Conservation (phyloP, 371 early-diverging fungal genomes). For the Mucor velutinosus region DNA sequence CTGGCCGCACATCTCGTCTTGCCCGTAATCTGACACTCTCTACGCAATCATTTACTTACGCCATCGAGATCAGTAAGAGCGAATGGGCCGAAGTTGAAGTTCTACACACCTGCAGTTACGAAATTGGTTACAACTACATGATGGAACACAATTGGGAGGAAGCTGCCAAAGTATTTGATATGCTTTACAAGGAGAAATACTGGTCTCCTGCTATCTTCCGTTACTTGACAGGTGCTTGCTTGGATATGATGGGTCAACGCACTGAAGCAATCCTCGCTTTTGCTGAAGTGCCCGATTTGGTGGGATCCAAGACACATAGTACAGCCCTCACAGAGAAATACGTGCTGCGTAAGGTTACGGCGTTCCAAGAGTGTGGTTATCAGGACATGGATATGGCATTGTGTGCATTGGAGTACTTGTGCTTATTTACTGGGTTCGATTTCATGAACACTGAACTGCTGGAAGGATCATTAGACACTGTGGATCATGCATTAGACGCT, state of each 20-base stretch:
- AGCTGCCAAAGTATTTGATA: constrained; percentile 54
- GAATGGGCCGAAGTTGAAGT: constrained; percentile 60
- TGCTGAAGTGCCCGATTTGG: constrained; percentile 41
- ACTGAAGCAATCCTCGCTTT: constrained; percentile 55
- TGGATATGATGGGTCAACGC: constrained; percentile 53
- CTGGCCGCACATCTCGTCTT: constrained; percentile 60
- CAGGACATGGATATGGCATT: constrained; percentile 56
- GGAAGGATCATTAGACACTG: constrained; percentile 36
- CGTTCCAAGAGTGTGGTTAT: constrained; percentile 56
- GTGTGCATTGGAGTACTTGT: constrained; percentile 61
- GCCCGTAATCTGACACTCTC: constrained; percentile 52
- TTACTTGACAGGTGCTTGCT: constrained; percentile 59
- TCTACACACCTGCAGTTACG: constrained; percentile 56
- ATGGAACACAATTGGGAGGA: constrained; percentile 61
- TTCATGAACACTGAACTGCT: constrained; percentile 53
- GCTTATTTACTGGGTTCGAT: constrained; percentile 60
- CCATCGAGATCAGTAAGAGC: constrained; percentile 52
- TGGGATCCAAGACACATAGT: constrained; percentile 48
- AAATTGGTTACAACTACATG: constrained; percentile 61
- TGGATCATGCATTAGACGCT: constrained; percentile 41
- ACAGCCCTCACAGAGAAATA: constrained; percentile 59
- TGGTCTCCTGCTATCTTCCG: constrained; percentile 66
- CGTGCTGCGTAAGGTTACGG: constrained; percentile 54
- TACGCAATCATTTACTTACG: constrained; percentile 52
- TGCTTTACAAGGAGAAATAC: constrained; percentile 56